Conservation (phyloP, 2,329 filamentous ascomycete genomes). For the Conoideocrella luteorostrata region DNA sequence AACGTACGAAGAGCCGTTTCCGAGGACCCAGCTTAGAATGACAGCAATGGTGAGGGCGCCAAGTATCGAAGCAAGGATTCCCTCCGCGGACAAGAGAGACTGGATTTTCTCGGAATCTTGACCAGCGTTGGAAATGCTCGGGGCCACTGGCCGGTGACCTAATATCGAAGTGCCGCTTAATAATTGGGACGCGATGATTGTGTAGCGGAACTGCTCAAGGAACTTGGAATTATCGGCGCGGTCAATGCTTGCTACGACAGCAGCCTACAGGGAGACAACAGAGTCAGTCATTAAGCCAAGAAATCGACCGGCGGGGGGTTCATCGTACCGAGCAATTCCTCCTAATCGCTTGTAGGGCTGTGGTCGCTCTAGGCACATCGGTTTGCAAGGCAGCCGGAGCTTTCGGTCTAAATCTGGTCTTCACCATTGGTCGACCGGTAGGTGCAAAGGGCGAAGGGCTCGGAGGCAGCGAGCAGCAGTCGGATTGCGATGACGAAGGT, state of each 20-base stretch:
- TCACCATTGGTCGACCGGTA: conserved; percentile 47
- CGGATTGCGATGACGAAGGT: conserved; percentile 19
- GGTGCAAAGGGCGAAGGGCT: conserved; percentile 50
- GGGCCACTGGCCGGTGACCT: conserved; percentile 22
- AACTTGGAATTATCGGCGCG: conserved; percentile 77
- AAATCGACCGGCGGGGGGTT: no score
- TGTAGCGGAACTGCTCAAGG: conserved; percentile 87
- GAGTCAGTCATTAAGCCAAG: not conserved
- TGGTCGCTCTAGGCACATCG: conserved; percentile 24
- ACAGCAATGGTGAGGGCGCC: conserved; percentile 60
- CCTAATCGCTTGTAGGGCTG: conserved; percentile 38
- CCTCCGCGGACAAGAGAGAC: conserved; percentile 34
- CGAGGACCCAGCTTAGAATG: conserved; percentile 64
- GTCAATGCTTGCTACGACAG: conserved; percentile 65
- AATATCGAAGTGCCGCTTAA: conserved; percentile 62
- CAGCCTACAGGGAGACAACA: conserved; percentile 49
- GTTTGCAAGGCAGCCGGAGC: conserved; percentile 38
- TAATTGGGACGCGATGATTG: conserved; percentile 85
- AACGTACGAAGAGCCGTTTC: conserved; percentile 41
- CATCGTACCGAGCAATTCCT: conserved; percentile 45
- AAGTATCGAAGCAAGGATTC: conserved; percentile 41
- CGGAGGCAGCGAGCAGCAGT: conserved; percentile 36
- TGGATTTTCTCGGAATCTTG: conserved; percentile 14
- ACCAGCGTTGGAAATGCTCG: conserved; percentile 12
- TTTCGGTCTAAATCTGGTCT: conserved; percentile 46